phyloP scores from a whole-genome alignment of 352 stramenopile genomes.

The Phytophthora ohioensis region DNA sequence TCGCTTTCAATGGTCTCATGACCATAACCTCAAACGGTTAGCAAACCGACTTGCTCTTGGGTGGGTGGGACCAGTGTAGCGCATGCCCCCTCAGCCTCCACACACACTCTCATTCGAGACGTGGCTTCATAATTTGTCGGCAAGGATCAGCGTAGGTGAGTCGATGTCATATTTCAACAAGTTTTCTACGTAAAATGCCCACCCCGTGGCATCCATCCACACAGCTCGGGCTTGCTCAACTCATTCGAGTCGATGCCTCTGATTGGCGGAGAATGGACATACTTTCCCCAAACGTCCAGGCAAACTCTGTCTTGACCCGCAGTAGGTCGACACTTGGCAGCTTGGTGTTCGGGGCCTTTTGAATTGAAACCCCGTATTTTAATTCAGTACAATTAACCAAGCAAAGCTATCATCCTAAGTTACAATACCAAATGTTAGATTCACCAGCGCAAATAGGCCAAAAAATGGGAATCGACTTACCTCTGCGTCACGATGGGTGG shows the following conservation, averaged over 20 bases:
- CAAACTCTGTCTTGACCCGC: neutral
- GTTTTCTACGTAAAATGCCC: conserved; percentile 12
- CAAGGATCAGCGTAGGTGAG: conserved; percentile 21
- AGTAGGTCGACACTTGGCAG: neutral
- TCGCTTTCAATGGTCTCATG: conserved; percentile 15
- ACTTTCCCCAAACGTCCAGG: neutral
- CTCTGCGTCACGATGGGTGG: neutral
- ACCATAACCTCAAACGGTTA: conserved; percentile 28
- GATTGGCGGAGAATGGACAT: neutral
- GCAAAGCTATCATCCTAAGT: neutral
- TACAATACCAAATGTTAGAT: neutral
- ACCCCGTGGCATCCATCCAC: neutral
- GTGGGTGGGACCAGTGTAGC: conserved; percentile 13
- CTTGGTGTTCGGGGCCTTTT: neutral
- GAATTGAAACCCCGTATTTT: neutral
- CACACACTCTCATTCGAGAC: conserved; percentile 24
- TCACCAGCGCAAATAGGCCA: neutral
- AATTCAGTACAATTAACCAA: neutral
- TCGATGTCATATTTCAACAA: conserved; percentile 22
- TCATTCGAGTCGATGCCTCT: neutral
- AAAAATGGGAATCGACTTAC: neutral
- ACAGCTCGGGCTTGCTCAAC: neutral
- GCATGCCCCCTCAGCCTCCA: conserved; percentile 18
- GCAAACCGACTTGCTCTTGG: conserved; percentile 23
- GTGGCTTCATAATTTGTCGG: conserved; percentile 34